These are phyloP conservation scores for Pichia sp. DNA, from an alignment of 1,139 yeast genomes.

Conservation along the genomic window DNA sequence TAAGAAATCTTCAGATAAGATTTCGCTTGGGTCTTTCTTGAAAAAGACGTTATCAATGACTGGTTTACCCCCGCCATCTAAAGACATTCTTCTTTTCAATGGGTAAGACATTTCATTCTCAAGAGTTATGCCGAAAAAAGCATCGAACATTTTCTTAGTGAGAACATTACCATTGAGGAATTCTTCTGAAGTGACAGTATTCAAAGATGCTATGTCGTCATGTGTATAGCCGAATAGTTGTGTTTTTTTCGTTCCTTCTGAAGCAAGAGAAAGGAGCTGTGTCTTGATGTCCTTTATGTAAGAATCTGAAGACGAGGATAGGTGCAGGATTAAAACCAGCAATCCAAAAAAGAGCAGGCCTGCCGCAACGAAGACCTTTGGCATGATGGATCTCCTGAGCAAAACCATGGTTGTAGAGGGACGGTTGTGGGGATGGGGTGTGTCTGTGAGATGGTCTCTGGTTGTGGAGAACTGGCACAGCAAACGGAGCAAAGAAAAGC, in stretches of 20 bases:
- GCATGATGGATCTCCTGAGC: no score
- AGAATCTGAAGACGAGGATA: no score
- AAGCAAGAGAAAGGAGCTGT: neutral
- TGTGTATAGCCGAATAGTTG: neutral
- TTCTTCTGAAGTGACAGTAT: constrained; percentile 18
- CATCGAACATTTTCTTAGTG: constrained; percentile 28
- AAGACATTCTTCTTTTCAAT: constrained; percentile 17
- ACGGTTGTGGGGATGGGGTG: no score
- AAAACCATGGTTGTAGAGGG: no score
- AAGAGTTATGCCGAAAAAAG: constrained; percentile 26
- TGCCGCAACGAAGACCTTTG: no score
- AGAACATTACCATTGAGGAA: constrained; percentile 27
- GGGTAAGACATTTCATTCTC: constrained; percentile 27
- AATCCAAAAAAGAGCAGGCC: no score
- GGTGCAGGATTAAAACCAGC: no score
- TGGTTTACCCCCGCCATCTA: constrained; percentile 23
- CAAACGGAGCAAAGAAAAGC: no score
- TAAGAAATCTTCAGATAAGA: constrained; percentile 24
- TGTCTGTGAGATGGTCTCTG: no score
- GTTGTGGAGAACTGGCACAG: no score
- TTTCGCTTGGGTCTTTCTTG: constrained; percentile 20
- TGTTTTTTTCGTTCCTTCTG: neutral
- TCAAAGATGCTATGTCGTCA: neutral
- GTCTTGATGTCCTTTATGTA: no score
- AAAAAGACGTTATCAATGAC: constrained; percentile 26